A percentile compares a stretch with the other conserved stretches of the same genome.
phyloP scores from a whole-genome alignment of 2,329 filamentous ascomycete genomes.

The Clarireedia hainanense region DNA sequence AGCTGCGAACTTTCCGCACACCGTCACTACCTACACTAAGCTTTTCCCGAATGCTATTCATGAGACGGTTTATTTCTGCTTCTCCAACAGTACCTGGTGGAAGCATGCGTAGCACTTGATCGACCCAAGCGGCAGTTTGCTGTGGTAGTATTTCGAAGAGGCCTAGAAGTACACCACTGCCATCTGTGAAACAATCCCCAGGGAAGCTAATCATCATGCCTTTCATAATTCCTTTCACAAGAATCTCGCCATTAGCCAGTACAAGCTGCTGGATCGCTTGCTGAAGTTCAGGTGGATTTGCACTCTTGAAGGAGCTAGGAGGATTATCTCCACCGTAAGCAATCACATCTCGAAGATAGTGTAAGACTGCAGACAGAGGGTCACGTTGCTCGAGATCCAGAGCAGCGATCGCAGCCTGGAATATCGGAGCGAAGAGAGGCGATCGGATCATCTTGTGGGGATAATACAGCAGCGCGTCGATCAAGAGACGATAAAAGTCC shows the following conservation, averaged over 20 bases:
- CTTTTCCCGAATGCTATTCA: constrained; percentile 72
- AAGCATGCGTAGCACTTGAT: constrained; percentile 74
- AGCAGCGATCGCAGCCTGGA: constrained; percentile 79
- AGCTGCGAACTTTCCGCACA: constrained; percentile 68
- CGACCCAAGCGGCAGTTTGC: constrained; percentile 75
- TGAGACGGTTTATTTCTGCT: constrained; percentile 71
- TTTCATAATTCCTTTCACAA: constrained; percentile 84
- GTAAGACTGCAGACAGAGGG: constrained; percentile 81
- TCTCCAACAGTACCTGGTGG: constrained; percentile 74
- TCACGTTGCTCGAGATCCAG: constrained; percentile 86
- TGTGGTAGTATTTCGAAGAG: constrained; percentile 81
- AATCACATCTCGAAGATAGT: constrained; percentile 86
- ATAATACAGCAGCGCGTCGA: constrained; percentile 90
- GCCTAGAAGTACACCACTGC: constrained; percentile 82
- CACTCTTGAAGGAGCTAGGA: constrained; percentile 51
- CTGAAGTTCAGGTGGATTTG: constrained; percentile 61
- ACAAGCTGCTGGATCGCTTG: constrained; percentile 67
- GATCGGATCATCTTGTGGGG: constrained; percentile 77
- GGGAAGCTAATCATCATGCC: constrained; percentile 99
- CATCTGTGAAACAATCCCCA: constrained; percentile 88
- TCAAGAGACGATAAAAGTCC: constrained; percentile 83
- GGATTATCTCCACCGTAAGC: constrained; percentile 76
- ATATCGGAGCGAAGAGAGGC: constrained; percentile 69
- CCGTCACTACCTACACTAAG: constrained; percentile 55
- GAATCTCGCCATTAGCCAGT: constrained; percentile 59